Percentiles rank a stretch among this genome's conserved stretches.
Conservation (phyloP, 805 yeast species). For the Metschnikowia dekortorum region DNA sequence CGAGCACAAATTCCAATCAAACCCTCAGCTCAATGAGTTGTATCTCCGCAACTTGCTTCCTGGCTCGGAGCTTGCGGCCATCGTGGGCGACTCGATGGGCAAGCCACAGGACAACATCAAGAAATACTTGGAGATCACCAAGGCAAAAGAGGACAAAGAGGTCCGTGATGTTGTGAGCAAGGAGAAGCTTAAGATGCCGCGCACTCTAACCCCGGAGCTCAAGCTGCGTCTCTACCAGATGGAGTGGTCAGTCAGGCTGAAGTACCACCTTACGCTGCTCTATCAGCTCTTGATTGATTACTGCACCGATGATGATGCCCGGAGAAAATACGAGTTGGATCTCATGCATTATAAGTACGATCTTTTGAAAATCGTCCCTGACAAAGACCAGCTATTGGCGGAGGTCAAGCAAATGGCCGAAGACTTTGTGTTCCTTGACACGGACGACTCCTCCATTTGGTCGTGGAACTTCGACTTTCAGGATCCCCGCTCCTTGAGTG, state of each 20-base stretch:
- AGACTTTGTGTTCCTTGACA: constrained; percentile 68
- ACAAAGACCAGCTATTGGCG: constrained; percentile 29
- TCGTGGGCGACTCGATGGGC: constrained; percentile 43
- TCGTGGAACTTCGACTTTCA: constrained; percentile 66
- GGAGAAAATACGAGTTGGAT: constrained; percentile 58
- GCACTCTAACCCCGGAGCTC: constrained; percentile 39
- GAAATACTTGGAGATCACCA: constrained; percentile 40
- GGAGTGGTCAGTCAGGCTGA: constrained; percentile 45
- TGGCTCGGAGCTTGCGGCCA: constrained; percentile 49
- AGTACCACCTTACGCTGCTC: constrained; percentile 49
- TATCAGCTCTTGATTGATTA: constrained; percentile 56
- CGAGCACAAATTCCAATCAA: constrained; percentile 24
- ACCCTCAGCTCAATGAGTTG: constrained; percentile 36
- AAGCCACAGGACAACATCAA: constrained; percentile 42
- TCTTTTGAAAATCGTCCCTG: constrained; percentile 53
- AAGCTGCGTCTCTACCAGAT: constrained; percentile 32
- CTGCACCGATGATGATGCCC: constrained; percentile 52
- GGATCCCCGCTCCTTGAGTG: constrained; percentile 50
- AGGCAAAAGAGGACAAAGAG: constrained; percentile 35
- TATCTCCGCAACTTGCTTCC: constrained; percentile 54
- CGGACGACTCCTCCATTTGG: constrained; percentile 67
- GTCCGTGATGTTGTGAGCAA: constrained; percentile 41
- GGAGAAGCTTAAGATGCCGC: constrained; percentile 47
- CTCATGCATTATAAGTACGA: constrained; percentile 54
- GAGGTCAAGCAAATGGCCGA: constrained; percentile 55